A percentile compares a stretch with the other conserved stretches of the same genome.
Conservation (phyloP, 1,139 yeast genomes). For the Candida frijolesensis region DNA sequence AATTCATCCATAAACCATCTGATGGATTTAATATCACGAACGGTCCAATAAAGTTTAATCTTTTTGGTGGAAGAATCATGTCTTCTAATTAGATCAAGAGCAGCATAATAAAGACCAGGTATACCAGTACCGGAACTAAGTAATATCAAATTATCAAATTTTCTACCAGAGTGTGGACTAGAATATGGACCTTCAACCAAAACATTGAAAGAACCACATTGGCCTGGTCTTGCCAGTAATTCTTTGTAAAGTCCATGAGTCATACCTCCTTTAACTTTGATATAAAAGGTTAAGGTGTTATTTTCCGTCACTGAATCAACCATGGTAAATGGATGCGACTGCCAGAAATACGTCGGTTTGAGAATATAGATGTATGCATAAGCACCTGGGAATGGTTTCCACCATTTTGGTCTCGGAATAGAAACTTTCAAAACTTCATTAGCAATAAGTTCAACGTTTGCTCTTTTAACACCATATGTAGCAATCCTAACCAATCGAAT, state of each 20-base stretch:
- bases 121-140: slow-evolving; percentile 35
- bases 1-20: slow-evolving; percentile 35
- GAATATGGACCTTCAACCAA: slow-evolving; percentile 34
- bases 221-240: slow-evolving; percentile 11
- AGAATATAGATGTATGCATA: slow-evolving; percentile 56
- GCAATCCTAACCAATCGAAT: slow-evolving; percentile 24
- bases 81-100: slow-evolving; percentile 21
- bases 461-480: slow-evolving; percentile 31
- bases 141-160: slow-evolving; percentile 26
- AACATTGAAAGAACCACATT: slow-evolving; percentile 20
- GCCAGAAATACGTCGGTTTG: slow-evolving; percentile 56
- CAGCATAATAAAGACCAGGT: slow-evolving; percentile 37
- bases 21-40: slow-evolving; percentile 41
- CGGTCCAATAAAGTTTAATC: slow-evolving; percentile 50
- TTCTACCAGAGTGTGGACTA: slow-evolving; percentile 21
- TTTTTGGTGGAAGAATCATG: slow-evolving; percentile 12
- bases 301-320: slow-evolving; percentile 37
- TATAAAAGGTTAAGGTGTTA: slow-evolving; percentile 39
- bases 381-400: slow-evolving; percentile 41
- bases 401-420: slow-evolving; percentile 19
- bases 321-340: slow-evolving; percentile 67
- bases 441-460: slow-evolving; percentile 16
- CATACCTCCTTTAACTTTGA: slow-evolving; percentile 50
- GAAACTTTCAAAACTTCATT: slow-evolving; percentile 17
- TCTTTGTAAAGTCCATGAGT: slow-evolving; percentile 35